A percentile compares a stretch with the other conserved stretches of the same genome.
phyloP scores from a whole-genome alignment of 495 filamentous ascomycete species.

The Hypoxylon crocopeplum region DNA sequence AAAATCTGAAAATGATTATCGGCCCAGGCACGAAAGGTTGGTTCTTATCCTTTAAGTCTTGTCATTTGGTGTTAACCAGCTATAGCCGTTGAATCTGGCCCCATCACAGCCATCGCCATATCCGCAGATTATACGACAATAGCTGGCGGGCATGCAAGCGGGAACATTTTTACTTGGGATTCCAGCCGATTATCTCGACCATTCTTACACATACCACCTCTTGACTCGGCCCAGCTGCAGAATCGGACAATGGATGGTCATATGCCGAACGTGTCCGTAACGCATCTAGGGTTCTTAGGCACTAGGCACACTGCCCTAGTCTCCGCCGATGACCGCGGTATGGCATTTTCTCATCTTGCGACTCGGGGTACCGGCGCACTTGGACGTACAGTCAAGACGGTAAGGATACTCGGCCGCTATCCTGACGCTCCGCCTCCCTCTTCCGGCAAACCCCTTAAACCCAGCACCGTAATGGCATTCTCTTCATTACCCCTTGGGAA shows the following conservation, averaged over 20 bases:
- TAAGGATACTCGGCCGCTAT: slow-evolving; percentile 90
- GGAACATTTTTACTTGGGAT: slow-evolving; percentile 98
- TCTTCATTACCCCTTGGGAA: slow-evolving; percentile 90
- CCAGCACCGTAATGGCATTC: slow-evolving; percentile 94
- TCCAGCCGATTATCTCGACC: slow-evolving; percentile 78
- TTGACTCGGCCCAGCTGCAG: slow-evolving; percentile 69
- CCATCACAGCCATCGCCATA: slow-evolving; percentile 85
- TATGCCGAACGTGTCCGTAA: slow-evolving; percentile 72
- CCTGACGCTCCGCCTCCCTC: slow-evolving; percentile 64
- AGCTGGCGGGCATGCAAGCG: slow-evolving; percentile 86
- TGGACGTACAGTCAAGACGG: slow-evolving; percentile 84
- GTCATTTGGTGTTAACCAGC: slow-evolving; percentile 29
- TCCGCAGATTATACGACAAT: slow-evolving; percentile 94
- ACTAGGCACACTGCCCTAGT: slow-evolving; percentile 94
- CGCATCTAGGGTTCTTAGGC: slow-evolving; percentile 94
- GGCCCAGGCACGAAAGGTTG: slow-evolving; percentile 92
- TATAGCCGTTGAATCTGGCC: slow-evolving; percentile 85
- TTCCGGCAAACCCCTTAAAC: slow-evolving; percentile 73
- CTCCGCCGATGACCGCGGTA: slow-evolving; percentile 93
- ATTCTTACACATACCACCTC: slow-evolving; percentile 85
- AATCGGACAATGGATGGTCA: slow-evolving; percentile 80
- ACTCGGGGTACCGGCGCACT: slow-evolving; percentile 88
- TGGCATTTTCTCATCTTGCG: slow-evolving; percentile 97
- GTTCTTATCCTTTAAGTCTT: slow-evolving; percentile 23
- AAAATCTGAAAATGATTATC: slow-evolving; percentile 90